phyloP scores from a whole-genome alignment of 257 asterid genomes.

The Rehmannia glutinosa region DNA sequence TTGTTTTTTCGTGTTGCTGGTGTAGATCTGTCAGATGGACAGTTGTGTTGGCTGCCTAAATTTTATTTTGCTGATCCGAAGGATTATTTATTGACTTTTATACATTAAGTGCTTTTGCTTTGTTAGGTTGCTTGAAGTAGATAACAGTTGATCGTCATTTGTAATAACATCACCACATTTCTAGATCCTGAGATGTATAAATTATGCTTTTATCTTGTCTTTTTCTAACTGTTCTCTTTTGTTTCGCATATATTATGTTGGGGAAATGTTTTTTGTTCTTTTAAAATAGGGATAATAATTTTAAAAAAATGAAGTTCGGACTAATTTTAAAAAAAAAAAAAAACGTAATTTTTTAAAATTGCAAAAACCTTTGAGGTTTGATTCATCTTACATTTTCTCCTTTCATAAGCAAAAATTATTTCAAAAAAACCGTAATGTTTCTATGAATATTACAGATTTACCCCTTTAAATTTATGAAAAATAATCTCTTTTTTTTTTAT shows the following conservation, averaged over 20 bases:
- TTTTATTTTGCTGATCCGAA: slow-evolving; percentile 13
- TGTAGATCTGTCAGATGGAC: slow-evolving; percentile 16
- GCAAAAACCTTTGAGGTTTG: no score
- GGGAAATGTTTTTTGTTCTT: background rate
- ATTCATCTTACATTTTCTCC: no score
- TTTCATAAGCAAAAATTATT: no score
- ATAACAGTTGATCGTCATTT: background rate
- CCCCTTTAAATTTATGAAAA: no score
- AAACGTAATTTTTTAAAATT: no score
- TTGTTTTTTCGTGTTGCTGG: background rate
- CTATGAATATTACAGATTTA: no score
- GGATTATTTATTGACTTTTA: background rate
- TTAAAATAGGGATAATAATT: no score
- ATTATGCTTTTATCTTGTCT: background rate
- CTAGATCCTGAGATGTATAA: background rate
- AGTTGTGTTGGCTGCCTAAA: background rate
- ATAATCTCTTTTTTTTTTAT: no score
- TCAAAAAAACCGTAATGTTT: no score
- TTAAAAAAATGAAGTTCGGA: no score
- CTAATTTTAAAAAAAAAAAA: no score
- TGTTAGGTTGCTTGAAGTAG: slow-evolving; percentile 10
- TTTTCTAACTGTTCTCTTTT: background rate
- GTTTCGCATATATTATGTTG: background rate
- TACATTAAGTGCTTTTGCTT: slow-evolving; percentile 7
- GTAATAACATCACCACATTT: background rate